These are phyloP conservation scores for Chrysopogon serrulatus DNA, from an alignment of 176 grass and related monocot genomes.

Conservation along the genomic window DNA sequence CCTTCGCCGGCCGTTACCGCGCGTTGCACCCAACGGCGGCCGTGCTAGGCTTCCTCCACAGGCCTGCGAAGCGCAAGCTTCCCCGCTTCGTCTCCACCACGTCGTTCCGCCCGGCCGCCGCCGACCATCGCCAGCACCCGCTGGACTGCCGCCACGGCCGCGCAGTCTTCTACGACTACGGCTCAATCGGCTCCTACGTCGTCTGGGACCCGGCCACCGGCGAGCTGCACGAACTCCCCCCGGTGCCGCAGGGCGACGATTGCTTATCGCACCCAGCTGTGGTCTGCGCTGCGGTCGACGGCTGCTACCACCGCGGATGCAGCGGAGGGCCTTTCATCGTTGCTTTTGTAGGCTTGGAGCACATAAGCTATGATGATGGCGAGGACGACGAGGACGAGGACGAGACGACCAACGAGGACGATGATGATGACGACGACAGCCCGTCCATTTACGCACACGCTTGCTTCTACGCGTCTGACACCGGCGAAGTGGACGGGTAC, in stretches of 20 bases:
- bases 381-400: no score
- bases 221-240: neutral
- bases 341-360: no score
- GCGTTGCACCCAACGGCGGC: neutral
- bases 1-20: neutral
- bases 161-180: neutral
- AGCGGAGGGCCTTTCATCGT: no score
- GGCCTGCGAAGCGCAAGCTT: neutral
- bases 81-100: neutral
- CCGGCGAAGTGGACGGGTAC: neutral
- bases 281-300: neutral
- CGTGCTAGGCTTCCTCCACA: slow-evolving; percentile 1
- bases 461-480: neutral
- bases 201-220: neutral
- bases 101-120: neutral
- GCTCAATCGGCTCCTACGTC: neutral
- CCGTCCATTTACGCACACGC: neutral
- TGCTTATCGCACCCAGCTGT: neutral
- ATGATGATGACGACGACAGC: no score
- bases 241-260: neutral
- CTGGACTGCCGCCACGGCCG: neutral
- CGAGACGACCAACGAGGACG: no score
- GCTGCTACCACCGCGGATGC: no score
- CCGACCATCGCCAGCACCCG: neutral
- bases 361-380: no score